A percentile compares a stretch with the other conserved stretches of the same genome.
Evolutionary conservation across 1,284 basidiomycete genomes (phyloP).

Genomic region (Moesziomyces globuligerus): DNA sequence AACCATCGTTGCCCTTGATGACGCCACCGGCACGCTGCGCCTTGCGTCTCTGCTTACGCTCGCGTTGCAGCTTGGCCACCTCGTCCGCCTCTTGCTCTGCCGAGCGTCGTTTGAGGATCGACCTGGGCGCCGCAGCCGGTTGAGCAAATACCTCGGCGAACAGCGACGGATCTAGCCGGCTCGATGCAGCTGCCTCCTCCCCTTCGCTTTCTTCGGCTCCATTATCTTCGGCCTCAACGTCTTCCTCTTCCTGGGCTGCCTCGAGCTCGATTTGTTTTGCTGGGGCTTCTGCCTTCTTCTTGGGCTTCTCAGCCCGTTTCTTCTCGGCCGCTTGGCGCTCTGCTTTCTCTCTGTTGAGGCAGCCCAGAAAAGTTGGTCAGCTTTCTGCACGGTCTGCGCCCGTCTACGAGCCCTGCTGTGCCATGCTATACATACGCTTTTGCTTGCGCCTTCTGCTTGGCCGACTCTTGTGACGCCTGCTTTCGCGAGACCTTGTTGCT

Average conservation of each 20-base stretch:
- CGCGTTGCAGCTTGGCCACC: slow-evolving; percentile 16
- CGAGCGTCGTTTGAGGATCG: slow-evolving; percentile 43
- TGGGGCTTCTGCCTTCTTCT: slow-evolving; percentile 15
- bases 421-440: slow-evolving; percentile 12
- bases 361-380: neutral
- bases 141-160: slow-evolving; percentile 54
- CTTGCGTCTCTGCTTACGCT: slow-evolving; percentile 22
- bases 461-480: slow-evolving; percentile 23
- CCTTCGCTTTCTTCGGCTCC: slow-evolving; percentile 6
- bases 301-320: slow-evolving; percentile 28
- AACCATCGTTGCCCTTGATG: slow-evolving; percentile 53
- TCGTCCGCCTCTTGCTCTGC: slow-evolving; percentile 36
- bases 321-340: slow-evolving; percentile 36
- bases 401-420: too few species aligned
- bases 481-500: slow-evolving; percentile 45
- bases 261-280: neutral
- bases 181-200: slow-evolving; percentile 16
- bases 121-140: slow-evolving; percentile 31
- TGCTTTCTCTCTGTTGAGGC: slow-evolving; percentile 16
- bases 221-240: neutral
- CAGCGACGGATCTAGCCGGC: slow-evolving; percentile 55
- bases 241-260: neutral
- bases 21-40: slow-evolving; percentile 37
- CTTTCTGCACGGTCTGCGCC: neutral
- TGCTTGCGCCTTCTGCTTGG: slow-evolving; percentile 26